Conservation (phyloP, 2,329 filamentous ascomycete species). For the Coniochaeta sp. region DNA sequence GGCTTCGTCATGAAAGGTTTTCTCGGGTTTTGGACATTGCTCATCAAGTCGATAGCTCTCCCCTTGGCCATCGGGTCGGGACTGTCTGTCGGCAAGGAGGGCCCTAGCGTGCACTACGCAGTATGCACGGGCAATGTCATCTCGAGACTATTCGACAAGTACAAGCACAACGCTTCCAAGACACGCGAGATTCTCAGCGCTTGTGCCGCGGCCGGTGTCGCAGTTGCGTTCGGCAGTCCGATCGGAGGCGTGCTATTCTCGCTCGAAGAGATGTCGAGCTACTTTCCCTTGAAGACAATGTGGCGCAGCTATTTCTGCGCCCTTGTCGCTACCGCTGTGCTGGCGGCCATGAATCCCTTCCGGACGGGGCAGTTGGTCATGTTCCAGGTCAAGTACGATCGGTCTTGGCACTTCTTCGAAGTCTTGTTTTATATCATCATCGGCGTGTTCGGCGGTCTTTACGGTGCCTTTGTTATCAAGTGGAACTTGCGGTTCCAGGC, state of each 20-base stretch:
- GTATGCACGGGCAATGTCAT: conserved; percentile 97
- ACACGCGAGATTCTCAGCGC: conserved; percentile 92
- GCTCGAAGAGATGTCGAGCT: conserved; percentile 93
- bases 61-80: conserved; percentile 91
- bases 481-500: conserved; percentile 90
- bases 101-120: conserved; percentile 97
- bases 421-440: conserved; percentile 86
- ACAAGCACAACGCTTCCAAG: conserved; percentile 84
- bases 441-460: conserved; percentile 87
- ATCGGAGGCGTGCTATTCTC: conserved; percentile 97
- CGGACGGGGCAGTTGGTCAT: conserved; percentile 96
- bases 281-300: conserved; percentile 94
- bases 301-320: conserved; percentile 99
- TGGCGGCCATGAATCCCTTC: conserved; percentile 96
- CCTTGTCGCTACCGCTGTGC: conserved; percentile 83
- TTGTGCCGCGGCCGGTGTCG: conserved; percentile 89
- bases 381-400: conserved; percentile 96
- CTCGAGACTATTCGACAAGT: conserved; percentile 86
- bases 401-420: conserved; percentile 97
- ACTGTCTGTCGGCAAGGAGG: conserved; percentile 92
- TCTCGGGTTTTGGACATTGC: conserved; percentile 78
- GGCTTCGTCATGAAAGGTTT: conserved; percentile 99
- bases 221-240: conserved; percentile 92
- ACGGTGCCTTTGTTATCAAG: conserved; percentile 95
- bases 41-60: conserved; percentile 89